Percentiles rank a stretch among this genome's conserved stretches.
Conservation (phyloP, 805 yeast species). For the Starmerella khaoyaiensis region DNA sequence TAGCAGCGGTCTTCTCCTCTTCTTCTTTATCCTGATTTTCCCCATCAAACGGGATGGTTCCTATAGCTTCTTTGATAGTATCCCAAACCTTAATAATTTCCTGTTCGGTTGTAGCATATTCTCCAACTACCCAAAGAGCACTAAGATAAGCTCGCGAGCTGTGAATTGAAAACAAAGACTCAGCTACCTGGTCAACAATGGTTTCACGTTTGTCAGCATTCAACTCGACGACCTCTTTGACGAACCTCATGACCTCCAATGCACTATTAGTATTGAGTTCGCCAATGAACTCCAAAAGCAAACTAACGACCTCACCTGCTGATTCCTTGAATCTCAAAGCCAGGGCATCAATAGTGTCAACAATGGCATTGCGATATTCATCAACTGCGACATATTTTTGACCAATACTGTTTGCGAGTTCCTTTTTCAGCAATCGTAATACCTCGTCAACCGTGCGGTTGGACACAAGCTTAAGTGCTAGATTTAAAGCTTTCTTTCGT, state of each 20-base stretch:
- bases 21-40: conserved; percentile 28
- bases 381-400: conserved; percentile 56
- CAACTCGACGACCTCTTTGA: conserved; percentile 86
- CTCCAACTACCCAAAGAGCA: conserved; percentile 93
- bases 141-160: conserved; percentile 89
- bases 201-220: conserved; percentile 65
- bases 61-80: conserved; percentile 65
- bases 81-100: conserved; percentile 79
- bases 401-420: conserved; percentile 59
- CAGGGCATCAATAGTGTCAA: conserved; percentile 75
- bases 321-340: conserved; percentile 83
- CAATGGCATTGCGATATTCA: conserved; percentile 79
- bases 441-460: conserved; percentile 90
- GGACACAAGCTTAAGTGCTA: conserved; percentile 67
- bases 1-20: conserved; percentile 23
- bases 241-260: conserved; percentile 75
- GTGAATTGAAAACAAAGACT: conserved; percentile 50
- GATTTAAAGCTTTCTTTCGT: conserved; percentile 72
- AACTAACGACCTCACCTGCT: conserved; percentile 79
- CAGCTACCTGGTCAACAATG: conserved; percentile 50
- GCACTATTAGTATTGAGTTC: conserved; percentile 80
- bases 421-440: conserved; percentile 81
- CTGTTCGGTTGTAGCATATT: conserved; percentile 58
- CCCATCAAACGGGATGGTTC: conserved; percentile 79
- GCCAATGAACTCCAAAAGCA: conserved; percentile 67